Evolutionary conservation across 2,329 filamentous ascomycete genomes (phyloP).

Genomic region (Colletotrichum liaoningense): DNA sequence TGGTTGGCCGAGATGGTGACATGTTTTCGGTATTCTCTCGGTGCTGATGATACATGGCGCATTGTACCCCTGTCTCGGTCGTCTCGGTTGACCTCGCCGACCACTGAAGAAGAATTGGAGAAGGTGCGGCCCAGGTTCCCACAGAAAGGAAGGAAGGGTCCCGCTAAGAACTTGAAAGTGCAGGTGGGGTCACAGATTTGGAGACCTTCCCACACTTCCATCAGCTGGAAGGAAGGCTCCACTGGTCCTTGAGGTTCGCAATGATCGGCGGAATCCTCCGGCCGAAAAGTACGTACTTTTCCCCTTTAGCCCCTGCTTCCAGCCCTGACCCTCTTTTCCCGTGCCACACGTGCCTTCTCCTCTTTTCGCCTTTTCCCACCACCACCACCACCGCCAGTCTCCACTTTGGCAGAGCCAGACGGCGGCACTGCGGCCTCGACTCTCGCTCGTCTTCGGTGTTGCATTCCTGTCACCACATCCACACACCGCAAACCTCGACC

Average conservation of each 20-base stretch:
- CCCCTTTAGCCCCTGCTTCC: background rate
- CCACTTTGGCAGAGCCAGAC: background rate
- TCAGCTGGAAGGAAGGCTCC: no score
- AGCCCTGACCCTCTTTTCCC: conserved; percentile 5
- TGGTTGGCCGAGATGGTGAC: background rate
- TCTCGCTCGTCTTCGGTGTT: conserved; percentile 27
- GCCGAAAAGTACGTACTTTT: background rate
- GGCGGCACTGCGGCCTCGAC: background rate
- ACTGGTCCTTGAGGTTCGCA: background rate
- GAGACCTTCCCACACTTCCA: background rate
- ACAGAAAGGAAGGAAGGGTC: no score
- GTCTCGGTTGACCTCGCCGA: conserved; percentile 20
- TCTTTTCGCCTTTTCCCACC: background rate
- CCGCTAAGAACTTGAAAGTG: no score
- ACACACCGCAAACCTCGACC: background rate
- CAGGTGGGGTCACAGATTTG: background rate
- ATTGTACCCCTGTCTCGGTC: conserved; percentile 13
- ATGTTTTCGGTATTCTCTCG: conserved; percentile 1
- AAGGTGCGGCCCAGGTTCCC: background rate
- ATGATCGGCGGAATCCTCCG: conserved; percentile 20
- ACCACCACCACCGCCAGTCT: background rate
- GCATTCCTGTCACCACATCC: background rate
- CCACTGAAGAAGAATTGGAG: conserved; percentile 7
- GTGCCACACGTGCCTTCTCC: background rate
- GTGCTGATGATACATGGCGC: background rate